Evolutionary conservation across 2,329 filamentous ascomycete genomes (phyloP).

Genomic region (Rhynchosporium graminicola): DNA sequence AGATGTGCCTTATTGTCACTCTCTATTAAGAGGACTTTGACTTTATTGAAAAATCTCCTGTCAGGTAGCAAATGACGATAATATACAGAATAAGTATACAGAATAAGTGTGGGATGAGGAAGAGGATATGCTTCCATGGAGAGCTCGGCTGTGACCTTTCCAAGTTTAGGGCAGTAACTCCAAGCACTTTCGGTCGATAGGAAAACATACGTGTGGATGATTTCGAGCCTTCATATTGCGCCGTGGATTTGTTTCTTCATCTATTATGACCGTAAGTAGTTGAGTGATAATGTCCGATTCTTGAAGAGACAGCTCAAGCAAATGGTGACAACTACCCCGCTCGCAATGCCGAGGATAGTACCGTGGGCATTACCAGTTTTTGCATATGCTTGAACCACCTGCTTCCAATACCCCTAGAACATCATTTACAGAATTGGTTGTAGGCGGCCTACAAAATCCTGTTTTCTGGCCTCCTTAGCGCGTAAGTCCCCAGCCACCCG

Average conservation of each 20-base stretch:
- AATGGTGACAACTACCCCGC: constrained; percentile 5
- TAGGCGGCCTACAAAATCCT: background rate
- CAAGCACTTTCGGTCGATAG: background rate
- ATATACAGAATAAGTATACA: background rate
- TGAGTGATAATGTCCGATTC: background rate
- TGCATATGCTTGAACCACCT: background rate
- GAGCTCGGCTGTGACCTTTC: too few species aligned
- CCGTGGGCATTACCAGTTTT: background rate
- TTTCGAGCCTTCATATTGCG: background rate
- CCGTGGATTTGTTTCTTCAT: background rate
- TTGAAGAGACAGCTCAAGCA: background rate
- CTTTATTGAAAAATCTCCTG: background rate
- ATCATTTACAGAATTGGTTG: background rate
- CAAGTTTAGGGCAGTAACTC: background rate
- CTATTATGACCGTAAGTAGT: background rate
- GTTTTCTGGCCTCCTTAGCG: background rate
- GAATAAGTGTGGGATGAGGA: background rate
- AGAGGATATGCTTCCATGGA: background rate
- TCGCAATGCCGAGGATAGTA: constrained; percentile 2
- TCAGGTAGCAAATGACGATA: background rate
- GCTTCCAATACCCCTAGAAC: background rate
- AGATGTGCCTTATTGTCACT: constrained; percentile 6
- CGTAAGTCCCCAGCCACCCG: background rate
- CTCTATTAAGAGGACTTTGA: background rate
- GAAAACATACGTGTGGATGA: background rate